Evolutionary conservation across 768 basidiomycete genomes (phyloP).

Genomic region (Boletellus ananas): DNA sequence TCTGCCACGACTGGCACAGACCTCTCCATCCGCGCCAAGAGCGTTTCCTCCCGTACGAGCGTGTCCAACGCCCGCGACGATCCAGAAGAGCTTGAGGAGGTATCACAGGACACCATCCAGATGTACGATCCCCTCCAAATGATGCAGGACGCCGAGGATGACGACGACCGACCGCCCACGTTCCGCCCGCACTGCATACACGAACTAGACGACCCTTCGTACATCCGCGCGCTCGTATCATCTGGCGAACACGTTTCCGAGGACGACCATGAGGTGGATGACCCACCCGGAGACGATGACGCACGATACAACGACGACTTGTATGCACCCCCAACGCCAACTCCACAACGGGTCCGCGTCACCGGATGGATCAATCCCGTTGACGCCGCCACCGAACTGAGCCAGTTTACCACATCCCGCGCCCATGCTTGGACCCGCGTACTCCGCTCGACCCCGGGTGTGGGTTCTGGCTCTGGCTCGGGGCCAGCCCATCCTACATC

Average conservation of each 20-base stretch:
- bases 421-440: constrained; percentile 3
- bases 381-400: constrained; percentile 50
- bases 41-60: constrained; percentile 24
- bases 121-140: constrained; percentile 11
- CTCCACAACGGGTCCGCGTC: constrained; percentile 39
- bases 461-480: no score
- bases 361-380: constrained; percentile 53
- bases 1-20: constrained; percentile 36
- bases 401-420: constrained; percentile 42
- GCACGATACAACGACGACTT: constrained; percentile 7
- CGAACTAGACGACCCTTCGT: constrained; percentile 42
- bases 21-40: constrained; percentile 28
- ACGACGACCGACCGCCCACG: constrained; percentile 24
- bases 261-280: background rate
- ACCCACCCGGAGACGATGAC: background rate
- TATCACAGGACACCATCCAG: constrained; percentile 18
- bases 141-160: constrained; percentile 32
- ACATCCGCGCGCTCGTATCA: constrained; percentile 14
- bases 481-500: no score
- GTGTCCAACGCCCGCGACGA: constrained; percentile 12
- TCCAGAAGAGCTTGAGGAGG: constrained; percentile 6
- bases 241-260: no score
- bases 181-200: constrained; percentile 50
- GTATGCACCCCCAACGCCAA: constrained; percentile 19
- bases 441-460: no score